phyloP scores from a whole-genome alignment of 331 rosid genomes.

The Malus hybrid region DNA sequence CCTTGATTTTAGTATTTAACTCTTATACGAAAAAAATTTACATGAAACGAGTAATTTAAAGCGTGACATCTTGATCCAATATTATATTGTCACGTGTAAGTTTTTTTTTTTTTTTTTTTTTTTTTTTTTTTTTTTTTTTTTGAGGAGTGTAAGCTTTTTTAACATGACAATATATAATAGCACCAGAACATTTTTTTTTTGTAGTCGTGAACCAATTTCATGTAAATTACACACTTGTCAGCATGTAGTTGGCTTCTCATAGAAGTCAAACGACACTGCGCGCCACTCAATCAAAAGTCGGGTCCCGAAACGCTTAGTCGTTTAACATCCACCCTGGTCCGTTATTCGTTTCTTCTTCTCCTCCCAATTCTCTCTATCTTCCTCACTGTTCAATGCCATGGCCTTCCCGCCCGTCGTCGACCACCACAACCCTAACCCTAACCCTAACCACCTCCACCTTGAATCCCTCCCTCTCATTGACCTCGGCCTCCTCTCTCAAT shows the following conservation, averaged over 20 bases:
- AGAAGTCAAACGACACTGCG: neutral
- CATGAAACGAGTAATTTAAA: no score
- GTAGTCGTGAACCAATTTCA: no score
- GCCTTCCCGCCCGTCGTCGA: constrained; percentile 30
- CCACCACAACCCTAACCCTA: constrained; percentile 10
- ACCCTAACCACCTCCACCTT: constrained; percentile 6
- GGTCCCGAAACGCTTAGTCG: neutral
- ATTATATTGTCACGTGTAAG: no score
- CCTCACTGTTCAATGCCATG: constrained; percentile 31
- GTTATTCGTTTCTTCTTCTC: neutral
- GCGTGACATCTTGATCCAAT: no score
- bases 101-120: no score
- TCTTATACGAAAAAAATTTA: no score
- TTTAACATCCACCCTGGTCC: neutral
- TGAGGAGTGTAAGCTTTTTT: no score
- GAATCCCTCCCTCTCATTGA: constrained; percentile 42
- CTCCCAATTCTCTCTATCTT: neutral
- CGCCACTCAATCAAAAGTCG: neutral
- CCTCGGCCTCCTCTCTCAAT: constrained; percentile 61
- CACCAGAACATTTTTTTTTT: no score
- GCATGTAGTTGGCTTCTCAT: neutral
- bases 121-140: no score
- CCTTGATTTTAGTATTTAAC: no score
- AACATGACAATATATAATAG: no score
- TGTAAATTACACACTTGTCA: neutral